phyloP scores from a whole-genome alignment of 768 basidiomycete genomes.

The Boletus barrowsii region DNA sequence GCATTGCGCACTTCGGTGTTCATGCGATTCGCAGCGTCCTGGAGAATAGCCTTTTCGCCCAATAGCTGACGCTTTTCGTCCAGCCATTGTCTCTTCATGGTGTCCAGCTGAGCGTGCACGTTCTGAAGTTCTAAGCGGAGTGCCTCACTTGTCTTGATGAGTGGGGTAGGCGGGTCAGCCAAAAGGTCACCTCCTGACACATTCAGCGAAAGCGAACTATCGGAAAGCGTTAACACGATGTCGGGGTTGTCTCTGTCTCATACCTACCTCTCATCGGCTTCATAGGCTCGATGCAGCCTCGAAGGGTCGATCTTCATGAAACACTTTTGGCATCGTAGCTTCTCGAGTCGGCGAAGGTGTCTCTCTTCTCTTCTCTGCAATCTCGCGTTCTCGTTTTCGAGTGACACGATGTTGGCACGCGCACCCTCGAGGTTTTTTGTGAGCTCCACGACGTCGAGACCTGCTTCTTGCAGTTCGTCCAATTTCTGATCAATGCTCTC shows the following conservation, averaged over 20 bases:
- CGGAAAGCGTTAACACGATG: constrained; percentile 6
- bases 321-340: constrained; percentile 68
- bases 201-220: constrained; percentile 49
- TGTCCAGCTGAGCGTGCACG: constrained; percentile 61
- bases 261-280: constrained; percentile 73
- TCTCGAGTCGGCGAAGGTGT: constrained; percentile 55
- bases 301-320: constrained; percentile 56
- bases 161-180: constrained; percentile 64
- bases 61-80: constrained; percentile 60
- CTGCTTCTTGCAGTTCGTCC: constrained; percentile 79
- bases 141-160: constrained; percentile 63
- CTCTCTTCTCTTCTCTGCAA: constrained; percentile 68
- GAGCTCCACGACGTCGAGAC: constrained; percentile 68
- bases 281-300: constrained; percentile 36
- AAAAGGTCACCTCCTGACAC: constrained; percentile 44
- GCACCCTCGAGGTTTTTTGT: constrained; percentile 73
- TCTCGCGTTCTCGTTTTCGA: constrained; percentile 70
- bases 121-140: constrained; percentile 56
- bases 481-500: constrained; percentile 86
- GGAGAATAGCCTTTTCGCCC: constrained; percentile 70
- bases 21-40: constrained; percentile 66
- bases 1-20: constrained; percentile 56
- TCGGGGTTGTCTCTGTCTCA: not conserved
- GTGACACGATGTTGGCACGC: constrained; percentile 46
- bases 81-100: constrained; percentile 68